A percentile compares a stretch with the other conserved stretches of the same genome.
These are phyloP conservation scores for Monosporozyma solicola DNA, from an alignment of 805 yeast species.

Conservation along the genomic window DNA sequence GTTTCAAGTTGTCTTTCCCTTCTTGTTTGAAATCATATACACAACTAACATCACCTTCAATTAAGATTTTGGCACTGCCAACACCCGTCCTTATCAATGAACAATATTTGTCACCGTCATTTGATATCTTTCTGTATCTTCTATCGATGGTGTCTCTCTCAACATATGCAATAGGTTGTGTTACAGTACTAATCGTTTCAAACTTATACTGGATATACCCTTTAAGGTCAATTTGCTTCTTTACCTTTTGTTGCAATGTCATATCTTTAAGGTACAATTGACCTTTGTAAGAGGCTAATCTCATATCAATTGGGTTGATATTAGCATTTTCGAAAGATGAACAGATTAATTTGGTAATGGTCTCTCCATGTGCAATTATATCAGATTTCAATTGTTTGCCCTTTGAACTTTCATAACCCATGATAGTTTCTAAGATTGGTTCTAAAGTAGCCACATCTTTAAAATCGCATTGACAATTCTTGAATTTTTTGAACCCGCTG, in stretches of 20 bases:
- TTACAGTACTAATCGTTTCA: conserved; percentile 66
- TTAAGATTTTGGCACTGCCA: conserved; percentile 54
- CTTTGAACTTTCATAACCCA: conserved; percentile 40
- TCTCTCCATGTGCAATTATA: conserved; percentile 77
- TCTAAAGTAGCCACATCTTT: conserved; percentile 35
- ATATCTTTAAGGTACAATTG: conserved; percentile 54
- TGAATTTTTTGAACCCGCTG: conserved; percentile 55
- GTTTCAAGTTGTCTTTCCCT: conserved; percentile 44
- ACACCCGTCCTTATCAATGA: conserved; percentile 80
- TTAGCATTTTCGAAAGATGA: conserved; percentile 42
- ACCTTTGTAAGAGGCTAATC: conserved; percentile 65
- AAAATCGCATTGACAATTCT: conserved; percentile 44
- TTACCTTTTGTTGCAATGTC: conserved; percentile 25
- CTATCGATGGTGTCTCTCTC: conserved; percentile 60
- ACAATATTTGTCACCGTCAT: conserved; percentile 67
- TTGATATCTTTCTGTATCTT: conserved; percentile 51
- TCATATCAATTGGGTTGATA: conserved; percentile 47
- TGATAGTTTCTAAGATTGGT: conserved; percentile 48
- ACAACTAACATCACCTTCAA: conserved; percentile 92
- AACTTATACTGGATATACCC: conserved; percentile 72
- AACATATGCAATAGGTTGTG: conserved; percentile 65
- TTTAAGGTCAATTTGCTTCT: conserved; percentile 30
- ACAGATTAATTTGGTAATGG: conserved; percentile 58
- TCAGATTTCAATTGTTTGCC: conserved; percentile 43
- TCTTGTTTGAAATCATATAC: conserved; percentile 63